Percentiles rank a stretch among this genome's conserved stretches.
Conservation (phyloP, 192 early-diverging fungal genomes). For the Umbelopsis sp. region DNA sequence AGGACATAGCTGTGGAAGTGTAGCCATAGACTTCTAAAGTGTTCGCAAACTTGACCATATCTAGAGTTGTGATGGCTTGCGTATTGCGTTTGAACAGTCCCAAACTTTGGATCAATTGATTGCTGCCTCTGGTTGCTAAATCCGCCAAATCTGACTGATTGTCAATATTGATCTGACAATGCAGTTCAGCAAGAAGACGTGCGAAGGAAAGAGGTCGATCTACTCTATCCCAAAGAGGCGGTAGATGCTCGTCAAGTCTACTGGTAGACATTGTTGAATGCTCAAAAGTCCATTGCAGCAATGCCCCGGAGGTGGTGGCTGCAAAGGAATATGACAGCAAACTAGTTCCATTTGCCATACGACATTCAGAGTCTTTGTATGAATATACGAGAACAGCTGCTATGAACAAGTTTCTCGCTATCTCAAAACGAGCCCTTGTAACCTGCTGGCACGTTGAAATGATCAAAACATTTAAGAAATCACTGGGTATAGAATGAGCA, state of each 20-base stretch:
- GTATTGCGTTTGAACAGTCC: slow-evolving; percentile 7
- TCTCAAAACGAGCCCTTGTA: neutral
- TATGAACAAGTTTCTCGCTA: slow-evolving; percentile 14
- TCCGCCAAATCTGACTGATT: neutral
- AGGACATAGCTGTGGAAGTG: neutral
- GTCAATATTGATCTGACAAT: neutral
- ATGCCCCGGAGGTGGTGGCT: neutral
- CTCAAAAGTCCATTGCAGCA: slow-evolving; percentile 21
- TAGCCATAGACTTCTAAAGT: slow-evolving; percentile 24
- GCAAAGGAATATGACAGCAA: slow-evolving; percentile 2
- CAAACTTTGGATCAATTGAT: neutral
- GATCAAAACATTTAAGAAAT: slow-evolving; percentile 15
- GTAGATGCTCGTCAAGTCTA: neutral
- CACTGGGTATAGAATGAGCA: neutral
- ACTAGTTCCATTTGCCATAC: neutral
- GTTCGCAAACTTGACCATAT: slow-evolving; percentile 21
- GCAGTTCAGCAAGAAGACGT: neutral
- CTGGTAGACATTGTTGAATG: neutral
- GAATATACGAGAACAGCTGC: slow-evolving; percentile 1
- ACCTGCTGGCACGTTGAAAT: slow-evolving; percentile 12
- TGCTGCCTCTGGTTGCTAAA: neutral
- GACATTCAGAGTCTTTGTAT: neutral
- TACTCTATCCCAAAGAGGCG: neutral
- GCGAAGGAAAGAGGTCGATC: neutral
- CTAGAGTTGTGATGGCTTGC: slow-evolving; percentile 9